These are phyloP conservation scores for Jacaranda mimosifolia DNA, from an alignment of 257 asterid genomes.

Conservation along the genomic window DNA sequence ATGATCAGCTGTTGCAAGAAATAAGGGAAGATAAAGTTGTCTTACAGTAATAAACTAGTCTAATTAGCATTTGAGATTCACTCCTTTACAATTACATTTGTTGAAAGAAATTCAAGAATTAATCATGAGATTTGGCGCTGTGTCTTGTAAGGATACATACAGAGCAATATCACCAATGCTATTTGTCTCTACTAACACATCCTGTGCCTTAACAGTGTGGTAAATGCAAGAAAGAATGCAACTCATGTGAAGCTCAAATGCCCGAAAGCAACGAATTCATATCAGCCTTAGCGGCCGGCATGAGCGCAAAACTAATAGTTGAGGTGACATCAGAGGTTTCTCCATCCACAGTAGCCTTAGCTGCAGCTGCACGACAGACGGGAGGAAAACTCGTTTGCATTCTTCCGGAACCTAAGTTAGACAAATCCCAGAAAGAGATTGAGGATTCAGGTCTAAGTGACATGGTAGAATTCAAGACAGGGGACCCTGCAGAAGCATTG, in stretches of 20 bases:
- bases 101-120: slow-evolving; percentile 2
- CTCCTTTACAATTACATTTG: not conserved
- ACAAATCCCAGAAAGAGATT: slow-evolving; percentile 55
- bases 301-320: slow-evolving; percentile 66
- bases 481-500: slow-evolving; percentile 63
- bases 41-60: too few relatives aligned
- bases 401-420: slow-evolving; percentile 50
- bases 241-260: slow-evolving; percentile 38
- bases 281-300: slow-evolving; percentile 69
- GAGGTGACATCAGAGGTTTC: slow-evolving; percentile 65
- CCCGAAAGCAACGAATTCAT: slow-evolving; percentile 62
- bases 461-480: slow-evolving; percentile 63
- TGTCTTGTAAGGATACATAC: not conserved
- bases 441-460: slow-evolving; percentile 62
- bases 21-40: too few relatives aligned
- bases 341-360: slow-evolving; percentile 65
- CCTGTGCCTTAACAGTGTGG: slow-evolving; percentile 40
- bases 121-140: not conserved
- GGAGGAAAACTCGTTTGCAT: slow-evolving; percentile 69
- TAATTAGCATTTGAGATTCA: too few relatives aligned
- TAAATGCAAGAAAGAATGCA: slow-evolving; percentile 47
- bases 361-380: slow-evolving; percentile 67
- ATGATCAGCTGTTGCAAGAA: too few relatives aligned
- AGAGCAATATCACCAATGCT: not conserved
- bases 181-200: not conserved